Conservation (phyloP, 140 eudicot genomes). For the Flaveria floridana region DNA sequence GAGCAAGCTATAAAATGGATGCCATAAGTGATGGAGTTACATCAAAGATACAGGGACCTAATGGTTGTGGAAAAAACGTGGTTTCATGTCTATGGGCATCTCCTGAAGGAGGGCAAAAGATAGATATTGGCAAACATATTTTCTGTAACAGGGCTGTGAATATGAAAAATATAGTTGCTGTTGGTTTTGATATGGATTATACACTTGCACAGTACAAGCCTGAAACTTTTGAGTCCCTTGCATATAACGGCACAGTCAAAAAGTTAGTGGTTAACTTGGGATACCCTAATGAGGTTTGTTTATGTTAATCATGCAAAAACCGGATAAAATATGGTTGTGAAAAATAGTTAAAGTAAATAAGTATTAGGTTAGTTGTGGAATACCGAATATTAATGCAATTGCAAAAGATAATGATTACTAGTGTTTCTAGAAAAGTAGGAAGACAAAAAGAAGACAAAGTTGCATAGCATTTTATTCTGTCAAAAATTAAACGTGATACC, state of each 20-base stretch:
- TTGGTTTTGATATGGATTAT: constrained; percentile 97
- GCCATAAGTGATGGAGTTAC: constrained; percentile 29
- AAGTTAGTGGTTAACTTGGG: constrained; percentile 88
- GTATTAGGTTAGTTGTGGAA: constrained; percentile 19
- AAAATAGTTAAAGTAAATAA: neutral
- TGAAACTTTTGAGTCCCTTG: constrained; percentile 96
- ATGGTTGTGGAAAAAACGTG: constrained; percentile 37
- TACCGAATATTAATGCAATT: neutral
- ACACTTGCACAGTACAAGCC: constrained; percentile 95
- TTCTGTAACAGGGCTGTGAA: constrained; percentile 93
- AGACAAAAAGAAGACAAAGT: neutral
- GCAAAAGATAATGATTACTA: constrained; percentile 18
- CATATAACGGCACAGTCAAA: constrained; percentile 87
- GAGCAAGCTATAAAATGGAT: constrained; percentile 51
- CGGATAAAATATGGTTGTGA: constrained; percentile 16
- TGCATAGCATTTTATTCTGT: neutral
- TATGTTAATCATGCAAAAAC: constrained; percentile 20
- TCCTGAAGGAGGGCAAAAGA: constrained; percentile 59
- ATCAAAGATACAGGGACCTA: constrained; percentile 33
- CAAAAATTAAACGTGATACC: neutral
- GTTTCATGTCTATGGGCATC: constrained; percentile 76
- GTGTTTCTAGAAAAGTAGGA: constrained; percentile 11
- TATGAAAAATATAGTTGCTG: constrained; percentile 89
- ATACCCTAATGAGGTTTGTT: constrained; percentile 83
- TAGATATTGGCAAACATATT: constrained; percentile 73